A percentile compares a stretch with the other conserved stretches of the same genome.
Conservation (phyloP, 208 protist species). For the Leishmania major region DNA sequence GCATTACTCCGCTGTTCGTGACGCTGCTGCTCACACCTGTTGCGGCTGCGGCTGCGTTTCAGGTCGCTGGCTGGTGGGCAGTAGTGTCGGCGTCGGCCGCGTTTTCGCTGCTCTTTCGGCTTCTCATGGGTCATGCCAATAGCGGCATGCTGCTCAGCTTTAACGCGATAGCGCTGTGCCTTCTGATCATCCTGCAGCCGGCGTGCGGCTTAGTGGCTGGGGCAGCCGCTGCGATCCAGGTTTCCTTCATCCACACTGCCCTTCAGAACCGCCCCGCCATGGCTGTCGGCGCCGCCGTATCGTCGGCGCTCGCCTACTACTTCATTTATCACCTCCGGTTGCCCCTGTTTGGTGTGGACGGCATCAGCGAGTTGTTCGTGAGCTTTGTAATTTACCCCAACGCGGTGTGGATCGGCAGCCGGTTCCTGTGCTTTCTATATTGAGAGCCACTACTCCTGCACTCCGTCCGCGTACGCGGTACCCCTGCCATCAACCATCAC, state of each 20-base stretch:
- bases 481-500: not conserved
- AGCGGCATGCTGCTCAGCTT: constrained; percentile 51
- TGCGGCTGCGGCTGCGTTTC: constrained; percentile 17
- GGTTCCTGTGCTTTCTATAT: constrained; percentile 18
- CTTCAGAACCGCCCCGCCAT: constrained; percentile 15
- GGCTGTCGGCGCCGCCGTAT: constrained; percentile 26
- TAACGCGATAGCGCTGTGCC: constrained; percentile 56
- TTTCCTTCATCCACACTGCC: constrained; percentile 46
- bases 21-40: constrained; percentile 31
- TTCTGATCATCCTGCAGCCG: constrained; percentile 61
- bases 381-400: constrained; percentile 71
- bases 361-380: constrained; percentile 53
- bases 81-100: constrained; percentile 15
- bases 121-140: constrained; percentile 7
- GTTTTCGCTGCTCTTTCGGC: constrained; percentile 16
- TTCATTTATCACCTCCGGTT: constrained; percentile 36
- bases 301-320: constrained; percentile 39
- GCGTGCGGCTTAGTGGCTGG: constrained; percentile 53
- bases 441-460: not conserved
- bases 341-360: constrained; percentile 27
- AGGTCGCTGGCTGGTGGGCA: constrained; percentile 25
- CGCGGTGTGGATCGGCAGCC: constrained; percentile 49
- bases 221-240: constrained; percentile 47
- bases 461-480: not conserved
- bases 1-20: constrained; percentile 41